Evolutionary conservation across 148 eudicot genomes (phyloP), one percentile per base, ranked within the genome.

Genomic region (Spergularia marina): DNA sequence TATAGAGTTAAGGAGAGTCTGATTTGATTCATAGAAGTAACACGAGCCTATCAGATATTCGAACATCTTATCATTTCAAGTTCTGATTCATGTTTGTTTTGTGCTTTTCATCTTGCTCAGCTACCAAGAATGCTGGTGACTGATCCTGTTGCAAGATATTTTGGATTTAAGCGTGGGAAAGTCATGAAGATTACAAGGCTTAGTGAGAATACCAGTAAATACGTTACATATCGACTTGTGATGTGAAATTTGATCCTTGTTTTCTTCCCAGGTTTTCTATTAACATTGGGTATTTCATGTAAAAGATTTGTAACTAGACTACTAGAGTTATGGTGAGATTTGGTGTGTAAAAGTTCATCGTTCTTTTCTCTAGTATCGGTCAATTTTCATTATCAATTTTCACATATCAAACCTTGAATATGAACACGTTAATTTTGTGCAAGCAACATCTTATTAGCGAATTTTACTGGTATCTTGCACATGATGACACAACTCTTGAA

Each of bases 131-230:
- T 87, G 77, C 80, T 77, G 75, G 68, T 55, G 74, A 77, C 61
- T 17, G 94, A 90, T 73, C 81, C 88, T 7, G 75, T 90, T 65
- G 81, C 86, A 40, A 80, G 84, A 81, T 71, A 90, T 85, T 90
- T 83, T 21, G 89, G 94, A 23, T 83, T 84, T 11, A 79, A 78
- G 82, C 83, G 86, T 58, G 88, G 89, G 63, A 83, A 86, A 55
- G 85, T 87, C 21, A 80, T 89, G 70, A 86, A 83, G 85, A 75
- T 86, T 52, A 86, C 81, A 63, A 71, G 84, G 30, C 74, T 70
- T 4, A 86, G 88, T 66, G 81, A 74, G 36, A 54, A 78, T 30
- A 80, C 88, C 5, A 82, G 83, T n/a, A 61, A 75, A 57, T 74
- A 81, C 54, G 78, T 84, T 15, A 83, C 87, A 18, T 86, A 90